Percentiles rank a stretch among this genome's conserved stretches.
phyloP scores from a whole-genome alignment of 768 basidiomycete genomes.

The Kwoniella sp. region DNA sequence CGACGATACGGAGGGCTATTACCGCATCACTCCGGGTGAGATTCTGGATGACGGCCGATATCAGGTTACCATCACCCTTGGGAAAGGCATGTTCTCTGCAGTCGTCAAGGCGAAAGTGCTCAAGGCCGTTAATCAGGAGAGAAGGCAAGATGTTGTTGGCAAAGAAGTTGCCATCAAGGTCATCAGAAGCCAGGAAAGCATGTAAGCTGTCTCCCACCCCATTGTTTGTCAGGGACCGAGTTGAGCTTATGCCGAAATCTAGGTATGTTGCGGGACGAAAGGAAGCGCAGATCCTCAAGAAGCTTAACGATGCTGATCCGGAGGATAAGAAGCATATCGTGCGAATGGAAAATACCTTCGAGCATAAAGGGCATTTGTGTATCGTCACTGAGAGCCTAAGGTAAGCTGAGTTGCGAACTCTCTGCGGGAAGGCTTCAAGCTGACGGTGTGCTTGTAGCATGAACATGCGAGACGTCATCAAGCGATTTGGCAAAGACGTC shows the following conservation, averaged over 20 bases:
- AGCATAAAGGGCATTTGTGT: conserved; percentile 95
- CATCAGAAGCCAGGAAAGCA: conserved; percentile 90
- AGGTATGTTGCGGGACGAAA: conserved; percentile 96
- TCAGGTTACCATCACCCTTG: conserved; percentile 91
- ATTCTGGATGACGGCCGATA: conserved; percentile 88
- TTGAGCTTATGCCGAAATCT: conserved; percentile 2
- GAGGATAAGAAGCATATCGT: conserved; percentile 97
- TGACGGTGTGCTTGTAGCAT: conserved; percentile 64
- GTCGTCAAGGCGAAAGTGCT: conserved; percentile 88
- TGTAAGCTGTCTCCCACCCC: conserved; percentile 63
- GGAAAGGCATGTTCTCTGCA: conserved; percentile 98
- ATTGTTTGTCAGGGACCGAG: background rate
- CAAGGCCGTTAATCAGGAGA: conserved; percentile 61
- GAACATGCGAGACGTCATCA: conserved; percentile 97
- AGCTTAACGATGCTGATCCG: conserved; percentile 83
- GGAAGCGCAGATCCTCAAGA: conserved; percentile 85
- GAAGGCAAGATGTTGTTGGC: conserved; percentile 60
- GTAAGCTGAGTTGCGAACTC: conserved; percentile 62
- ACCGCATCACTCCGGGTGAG: conserved; percentile 90
- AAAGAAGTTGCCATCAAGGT: conserved; percentile 97
- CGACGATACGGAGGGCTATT: conserved; percentile 94
- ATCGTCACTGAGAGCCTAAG: conserved; percentile 92
- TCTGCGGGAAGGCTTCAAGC: background rate
- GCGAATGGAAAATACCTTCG: conserved; percentile 89
- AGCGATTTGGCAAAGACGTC: conserved; percentile 96